Percentiles rank a stretch among this genome's conserved stretches.
Evolutionary conservation across 805 yeast species (phyloP).

Genomic region (Saturnispora halmiae): DNA sequence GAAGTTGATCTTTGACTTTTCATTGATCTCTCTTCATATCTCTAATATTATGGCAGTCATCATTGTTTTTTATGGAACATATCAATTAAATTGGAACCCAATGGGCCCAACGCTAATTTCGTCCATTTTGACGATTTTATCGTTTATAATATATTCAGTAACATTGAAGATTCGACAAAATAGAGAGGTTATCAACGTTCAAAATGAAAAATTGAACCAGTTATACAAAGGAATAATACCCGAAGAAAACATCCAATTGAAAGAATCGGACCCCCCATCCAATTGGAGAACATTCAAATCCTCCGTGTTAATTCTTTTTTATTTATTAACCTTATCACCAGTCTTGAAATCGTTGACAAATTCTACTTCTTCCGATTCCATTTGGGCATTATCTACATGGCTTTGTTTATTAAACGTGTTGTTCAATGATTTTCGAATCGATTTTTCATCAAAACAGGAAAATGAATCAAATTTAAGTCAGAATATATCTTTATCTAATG

Average conservation of each 20-base stretch:
- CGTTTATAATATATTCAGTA: slow-evolving; percentile 28
- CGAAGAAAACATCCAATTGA: too few species aligned
- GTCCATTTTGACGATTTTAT: slow-evolving; percentile 29
- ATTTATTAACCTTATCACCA: slow-evolving; percentile 75
- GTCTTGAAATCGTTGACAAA: slow-evolving; percentile 79
- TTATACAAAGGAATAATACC: slow-evolving; percentile 8
- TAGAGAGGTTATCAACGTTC: slow-evolving; percentile 24
- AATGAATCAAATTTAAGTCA: slow-evolving; percentile 56
- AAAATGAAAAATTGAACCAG: slow-evolving; percentile 24
- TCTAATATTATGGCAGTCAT: slow-evolving; percentile 55
- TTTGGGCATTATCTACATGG: slow-evolving; percentile 87
- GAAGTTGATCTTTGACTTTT: slow-evolving; percentile 62
- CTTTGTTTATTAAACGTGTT: slow-evolving; percentile 59
- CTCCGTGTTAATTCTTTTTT: slow-evolving; percentile 55
- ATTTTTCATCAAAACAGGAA: slow-evolving; percentile 22
- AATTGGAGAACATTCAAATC: slow-evolving; percentile 44
- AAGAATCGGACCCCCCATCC: slow-evolving; percentile 21
- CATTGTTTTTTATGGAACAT: slow-evolving; percentile 57
- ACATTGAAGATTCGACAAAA: slow-evolving; percentile 25
- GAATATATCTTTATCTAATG: slow-evolving; percentile 74
- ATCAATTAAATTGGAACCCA: slow-evolving; percentile 43
- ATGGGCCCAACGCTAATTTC: slow-evolving; percentile 32
- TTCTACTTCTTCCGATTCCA: slow-evolving; percentile 87
- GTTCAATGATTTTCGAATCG: slow-evolving; percentile 58
- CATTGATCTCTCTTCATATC: slow-evolving; percentile 57